A percentile compares a stretch with the other conserved stretches of the same genome.
These are phyloP conservation scores for Solanum chacoense DNA, from an alignment of 305 asterid species.

Conservation along the genomic window DNA sequence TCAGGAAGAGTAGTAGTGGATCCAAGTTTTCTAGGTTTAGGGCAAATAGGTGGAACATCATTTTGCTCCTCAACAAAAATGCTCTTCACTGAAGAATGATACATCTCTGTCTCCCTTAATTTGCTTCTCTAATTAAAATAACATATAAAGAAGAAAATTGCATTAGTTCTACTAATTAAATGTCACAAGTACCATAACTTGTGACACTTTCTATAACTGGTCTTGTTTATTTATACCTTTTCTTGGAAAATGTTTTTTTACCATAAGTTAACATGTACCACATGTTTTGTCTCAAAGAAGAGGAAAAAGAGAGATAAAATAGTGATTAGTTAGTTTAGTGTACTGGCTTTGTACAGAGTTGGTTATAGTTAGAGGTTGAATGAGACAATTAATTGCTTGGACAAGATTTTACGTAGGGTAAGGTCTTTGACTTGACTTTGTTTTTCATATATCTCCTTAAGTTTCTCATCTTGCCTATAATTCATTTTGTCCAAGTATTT, in stretches of 20 bases:
- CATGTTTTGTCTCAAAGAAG: not conserved
- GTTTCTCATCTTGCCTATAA: slow-evolving; percentile 17
- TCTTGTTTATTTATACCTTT: slow-evolving; percentile 9
- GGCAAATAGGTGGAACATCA: slow-evolving; percentile 32
- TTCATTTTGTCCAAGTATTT: slow-evolving; percentile 27
- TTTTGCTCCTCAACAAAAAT: slow-evolving; percentile 13
- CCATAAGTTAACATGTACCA: slow-evolving; percentile 9
- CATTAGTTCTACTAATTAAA: not conserved
- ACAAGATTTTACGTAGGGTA: slow-evolving; percentile 18
- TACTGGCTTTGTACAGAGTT: not conserved
- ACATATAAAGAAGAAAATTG: not conserved
- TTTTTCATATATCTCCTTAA: slow-evolving; percentile 24
- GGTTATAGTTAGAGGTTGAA: not conserved
- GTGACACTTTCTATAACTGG: slow-evolving; percentile 1
- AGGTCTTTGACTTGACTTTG: slow-evolving; percentile 5
- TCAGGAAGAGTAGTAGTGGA: slow-evolving; percentile 28
- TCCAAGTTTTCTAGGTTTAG: slow-evolving; percentile 49
- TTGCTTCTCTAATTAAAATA: not conserved
- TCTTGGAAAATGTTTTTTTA: not conserved
- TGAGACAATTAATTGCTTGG: slow-evolving; percentile 21
- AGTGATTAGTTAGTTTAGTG: slow-evolving; percentile 9
- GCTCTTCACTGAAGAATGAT: slow-evolving; percentile 32
- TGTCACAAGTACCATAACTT: slow-evolving; percentile 11
- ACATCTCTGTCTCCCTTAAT: slow-evolving; percentile 20
- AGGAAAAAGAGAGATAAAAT: not conserved